These are phyloP conservation scores for Cunninghamia lanceolata DNA, from an alignment of 75 land plant genomes.

Conservation along the genomic window DNA sequence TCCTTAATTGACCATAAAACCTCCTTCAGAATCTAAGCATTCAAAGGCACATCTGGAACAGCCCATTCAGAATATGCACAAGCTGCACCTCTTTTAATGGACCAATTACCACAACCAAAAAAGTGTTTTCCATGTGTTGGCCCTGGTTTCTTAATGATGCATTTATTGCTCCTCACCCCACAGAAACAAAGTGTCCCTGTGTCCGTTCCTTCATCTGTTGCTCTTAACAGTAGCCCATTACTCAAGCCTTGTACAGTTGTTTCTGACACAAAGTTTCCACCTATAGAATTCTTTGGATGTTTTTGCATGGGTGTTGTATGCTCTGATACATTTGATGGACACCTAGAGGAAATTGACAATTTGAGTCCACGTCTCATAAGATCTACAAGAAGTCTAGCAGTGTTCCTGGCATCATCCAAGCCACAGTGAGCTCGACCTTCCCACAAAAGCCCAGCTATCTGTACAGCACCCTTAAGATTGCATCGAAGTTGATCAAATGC, in stretches of 20 bases:
- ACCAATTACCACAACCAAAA: slow-evolving; percentile 86
- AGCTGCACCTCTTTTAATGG: slow-evolving; percentile 42
- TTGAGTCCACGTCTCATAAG: slow-evolving; percentile 64
- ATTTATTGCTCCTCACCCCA: slow-evolving; percentile 52
- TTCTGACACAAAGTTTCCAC: slow-evolving; percentile 10
- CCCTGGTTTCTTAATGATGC: slow-evolving; percentile 54
- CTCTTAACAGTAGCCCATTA: neutral
- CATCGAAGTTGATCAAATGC: slow-evolving; percentile 57
- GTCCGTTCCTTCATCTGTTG: slow-evolving; percentile 11
- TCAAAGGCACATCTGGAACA: slow-evolving; percentile 1
- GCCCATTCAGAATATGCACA: slow-evolving; percentile 71
- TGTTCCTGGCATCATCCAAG: slow-evolving; percentile 91
- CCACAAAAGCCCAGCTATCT: slow-evolving; percentile 74
- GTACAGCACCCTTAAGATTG: slow-evolving; percentile 82
- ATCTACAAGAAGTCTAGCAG: slow-evolving; percentile 66
- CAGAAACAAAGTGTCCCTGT: slow-evolving; percentile 37
- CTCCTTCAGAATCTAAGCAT: slow-evolving; percentile 8
- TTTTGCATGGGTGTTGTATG: neutral
- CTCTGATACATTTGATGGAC: slow-evolving; percentile 20
- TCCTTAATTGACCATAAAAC: neutral
- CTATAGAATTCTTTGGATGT: slow-evolving; percentile 10
- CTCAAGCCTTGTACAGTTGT: neutral
- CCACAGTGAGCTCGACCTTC: slow-evolving; percentile 94
- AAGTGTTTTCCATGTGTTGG: slow-evolving; percentile 62
- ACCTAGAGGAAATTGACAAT: slow-evolving; percentile 55